Percentiles rank a stretch among this genome's conserved stretches.
phyloP scores from a whole-genome alignment of 2,329 filamentous ascomycete genomes.

The Dactylellina cionopaga region DNA sequence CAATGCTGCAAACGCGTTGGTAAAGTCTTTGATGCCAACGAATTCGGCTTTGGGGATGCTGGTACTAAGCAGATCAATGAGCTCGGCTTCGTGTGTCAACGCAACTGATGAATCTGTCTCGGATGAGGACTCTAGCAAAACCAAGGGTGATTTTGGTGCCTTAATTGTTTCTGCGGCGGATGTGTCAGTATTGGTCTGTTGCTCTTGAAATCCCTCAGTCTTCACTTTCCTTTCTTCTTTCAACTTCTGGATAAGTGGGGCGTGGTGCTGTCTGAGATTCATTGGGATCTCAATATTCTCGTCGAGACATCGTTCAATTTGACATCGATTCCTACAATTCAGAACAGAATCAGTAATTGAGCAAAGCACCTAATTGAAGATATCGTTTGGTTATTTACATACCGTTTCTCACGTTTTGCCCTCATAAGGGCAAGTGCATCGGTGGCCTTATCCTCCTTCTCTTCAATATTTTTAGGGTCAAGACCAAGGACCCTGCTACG shows the following conservation, averaged over 20 bases:
- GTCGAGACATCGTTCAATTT: not conserved
- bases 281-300: conserved; percentile 1
- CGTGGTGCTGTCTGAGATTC: not conserved
- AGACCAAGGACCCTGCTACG: not conserved
- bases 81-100: not conserved
- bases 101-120: not conserved
- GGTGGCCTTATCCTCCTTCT: not conserved
- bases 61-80: not conserved
- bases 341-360: not conserved
- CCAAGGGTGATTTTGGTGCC: not conserved
- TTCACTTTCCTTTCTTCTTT: not conserved
- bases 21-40: not conserved
- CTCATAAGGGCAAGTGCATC: not conserved
- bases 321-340: not conserved
- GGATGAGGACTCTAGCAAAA: not conserved
- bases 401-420: conserved; percentile 9
- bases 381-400: not conserved
- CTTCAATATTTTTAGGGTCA: not conserved
- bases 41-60: not conserved
- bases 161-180: not conserved
- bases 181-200: no score
- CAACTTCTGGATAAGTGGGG: not conserved
- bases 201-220: no score
- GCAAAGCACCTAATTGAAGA: not conserved
- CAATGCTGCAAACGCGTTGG: not conserved